Evolutionary conservation across 495 filamentous ascomycete genomes (phyloP).

Genomic region (Aspergillus wentii): DNA sequence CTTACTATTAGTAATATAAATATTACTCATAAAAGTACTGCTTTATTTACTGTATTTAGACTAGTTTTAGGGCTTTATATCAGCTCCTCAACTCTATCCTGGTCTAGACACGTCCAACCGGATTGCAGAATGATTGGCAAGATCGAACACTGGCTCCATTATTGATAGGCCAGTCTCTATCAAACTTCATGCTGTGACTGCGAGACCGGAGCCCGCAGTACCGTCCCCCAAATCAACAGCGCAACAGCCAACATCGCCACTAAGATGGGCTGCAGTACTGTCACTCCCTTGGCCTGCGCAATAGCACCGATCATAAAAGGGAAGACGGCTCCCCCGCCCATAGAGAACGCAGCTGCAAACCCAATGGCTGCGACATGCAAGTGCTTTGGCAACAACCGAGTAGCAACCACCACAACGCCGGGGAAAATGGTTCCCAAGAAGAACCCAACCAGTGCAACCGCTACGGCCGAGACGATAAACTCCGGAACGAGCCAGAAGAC

Average conservation of each 20-base stretch:
- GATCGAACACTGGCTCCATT: no score
- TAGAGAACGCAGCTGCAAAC: conserved; percentile 73
- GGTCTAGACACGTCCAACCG: no score
- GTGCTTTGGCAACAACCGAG: conserved; percentile 67
- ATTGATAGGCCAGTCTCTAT: no score
- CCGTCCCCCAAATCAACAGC: no score
- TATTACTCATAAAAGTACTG: no score
- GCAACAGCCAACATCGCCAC: conserved; percentile 44
- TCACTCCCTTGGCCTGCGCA: conserved; percentile 64
- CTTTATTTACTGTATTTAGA: no score
- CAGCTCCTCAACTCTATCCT: no score
- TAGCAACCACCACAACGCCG: conserved; percentile 66
- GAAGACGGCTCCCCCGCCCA: conserved; percentile 63
- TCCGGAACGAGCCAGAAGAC: conserved; percentile 62
- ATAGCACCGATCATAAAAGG: conserved; percentile 71
- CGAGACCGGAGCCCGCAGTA: no score
- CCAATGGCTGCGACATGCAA: conserved; percentile 74
- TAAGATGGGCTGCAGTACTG: conserved; percentile 62
- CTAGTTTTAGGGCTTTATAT: no score
- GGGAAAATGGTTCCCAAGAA: conserved; percentile 61
- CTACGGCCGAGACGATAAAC: conserved; percentile 63
- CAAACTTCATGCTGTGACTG: no score
- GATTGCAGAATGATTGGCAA: no score
- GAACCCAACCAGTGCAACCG: conserved; percentile 62
- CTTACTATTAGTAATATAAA: no score